phyloP scores from a whole-genome alignment of 2,329 filamentous ascomycete genomes.

The Lachnellula cervina region DNA sequence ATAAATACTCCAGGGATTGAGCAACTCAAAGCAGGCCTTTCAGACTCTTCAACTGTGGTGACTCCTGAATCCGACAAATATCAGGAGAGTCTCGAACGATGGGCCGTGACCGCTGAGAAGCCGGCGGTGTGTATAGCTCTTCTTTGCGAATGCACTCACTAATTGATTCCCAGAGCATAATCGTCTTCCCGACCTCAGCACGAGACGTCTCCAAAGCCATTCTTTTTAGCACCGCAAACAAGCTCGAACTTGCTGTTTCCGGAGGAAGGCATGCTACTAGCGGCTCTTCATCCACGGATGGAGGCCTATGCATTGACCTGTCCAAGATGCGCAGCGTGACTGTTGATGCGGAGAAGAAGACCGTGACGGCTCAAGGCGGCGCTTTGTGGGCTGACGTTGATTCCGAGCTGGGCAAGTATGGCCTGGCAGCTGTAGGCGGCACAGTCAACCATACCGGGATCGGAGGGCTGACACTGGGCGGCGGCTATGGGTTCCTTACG shows the following conservation, averaged over 20 bases:
- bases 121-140: constrained; percentile 14
- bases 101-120: constrained; percentile 21
- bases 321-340: constrained; percentile 16
- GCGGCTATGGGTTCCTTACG: constrained; percentile 48
- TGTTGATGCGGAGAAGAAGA: constrained; percentile 13
- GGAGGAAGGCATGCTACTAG: constrained; percentile 18
- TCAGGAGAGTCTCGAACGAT: constrained; percentile 16
- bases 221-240: constrained; percentile 10
- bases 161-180: constrained; percentile 12
- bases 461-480: constrained; percentile 20
- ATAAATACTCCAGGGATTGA: neutral
- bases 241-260: constrained; percentile 14
- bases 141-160: neutral
- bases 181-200: constrained; percentile 14
- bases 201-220: constrained; percentile 17
- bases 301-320: constrained; percentile 21
- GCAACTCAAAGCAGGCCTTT: neutral
- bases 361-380: constrained; percentile 19
- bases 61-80: constrained; percentile 15
- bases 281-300: constrained; percentile 19
- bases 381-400: constrained; percentile 24
- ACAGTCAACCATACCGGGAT: constrained; percentile 21
- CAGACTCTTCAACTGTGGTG: constrained; percentile 8
- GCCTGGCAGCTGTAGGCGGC: constrained; percentile 22
- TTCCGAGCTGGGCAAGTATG: constrained; percentile 11